Evolutionary conservation across 2,329 filamentous ascomycete genomes (phyloP), one percentile per base, ranked within the genome.

Genomic region (Aspergillus carbonarius): DNA sequence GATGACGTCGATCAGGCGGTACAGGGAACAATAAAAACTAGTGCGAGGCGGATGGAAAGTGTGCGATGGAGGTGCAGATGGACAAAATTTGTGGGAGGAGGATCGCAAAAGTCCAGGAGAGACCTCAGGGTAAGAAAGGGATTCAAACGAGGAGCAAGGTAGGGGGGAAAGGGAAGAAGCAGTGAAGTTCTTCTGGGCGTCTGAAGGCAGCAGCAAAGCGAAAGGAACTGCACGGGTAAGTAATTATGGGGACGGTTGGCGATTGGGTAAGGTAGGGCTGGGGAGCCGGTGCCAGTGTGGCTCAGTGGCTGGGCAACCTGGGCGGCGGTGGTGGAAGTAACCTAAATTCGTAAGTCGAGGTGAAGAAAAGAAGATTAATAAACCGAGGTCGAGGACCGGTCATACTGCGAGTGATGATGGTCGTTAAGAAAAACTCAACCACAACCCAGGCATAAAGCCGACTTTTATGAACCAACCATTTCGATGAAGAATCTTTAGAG

Each of bases 141-240:
- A 58, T 39, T 51, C 27, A n/a, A 40, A 39, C 51, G n/a, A 60
- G 47, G 46, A 61, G 42, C 9, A 39, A 59, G 57, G 54, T 30
- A 54, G 57, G 52, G 58, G 55, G 52, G 59, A 42, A 58, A 59
- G 50, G 49, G 47, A 51, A 49, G 39, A 52, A 44, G 52, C 30
- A 39, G 30, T 30, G 55, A 55, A 59, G 58, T 52, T 44, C 56
- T 63, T 55, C 50, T 54, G 49, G 58, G 48, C 47, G 44, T 52
- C 50, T 54, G 60, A 66, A 66, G 64, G 64, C 64, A 65, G 62
- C 64, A 67, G 59, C 65, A 66, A 57, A 62, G 57, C 39, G 56
- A 51, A 48, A 47, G 54, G 51, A 56, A 57, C 54, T 52, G 57
- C 51, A 48, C 55, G 59, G 59, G 54, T 59, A 51, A 57, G 27